These are phyloP conservation scores for Ophiocordyceps australis DNA, from an alignment of 2,329 filamentous ascomycete genomes.

Conservation along the genomic window DNA sequence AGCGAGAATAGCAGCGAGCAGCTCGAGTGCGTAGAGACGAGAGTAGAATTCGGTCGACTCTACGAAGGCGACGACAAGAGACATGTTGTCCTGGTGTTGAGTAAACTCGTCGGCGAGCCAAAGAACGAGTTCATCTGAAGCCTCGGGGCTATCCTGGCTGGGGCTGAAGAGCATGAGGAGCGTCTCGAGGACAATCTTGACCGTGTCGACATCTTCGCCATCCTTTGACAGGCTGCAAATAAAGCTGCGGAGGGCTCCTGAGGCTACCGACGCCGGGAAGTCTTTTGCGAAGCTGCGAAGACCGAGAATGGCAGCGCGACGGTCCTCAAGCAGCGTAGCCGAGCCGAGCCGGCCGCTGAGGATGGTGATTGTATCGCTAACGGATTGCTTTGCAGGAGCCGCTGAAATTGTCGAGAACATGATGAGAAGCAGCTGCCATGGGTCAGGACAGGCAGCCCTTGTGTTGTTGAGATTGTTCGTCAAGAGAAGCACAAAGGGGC, in stretches of 20 bases:
- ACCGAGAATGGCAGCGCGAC: conserved; percentile 80
- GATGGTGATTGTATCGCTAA: conserved; percentile 82
- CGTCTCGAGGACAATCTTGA: conserved; percentile 89
- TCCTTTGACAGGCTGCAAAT: conserved; percentile 77
- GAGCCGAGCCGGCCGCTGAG: conserved; percentile 75
- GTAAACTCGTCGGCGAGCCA: conserved; percentile 98
- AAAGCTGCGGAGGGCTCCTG: conserved; percentile 73
- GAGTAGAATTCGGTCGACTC: conserved; percentile 81
- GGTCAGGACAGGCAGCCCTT: no score
- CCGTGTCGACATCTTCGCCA: conserved; percentile 86
- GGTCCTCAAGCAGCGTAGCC: conserved; percentile 84
- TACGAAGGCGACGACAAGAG: conserved; percentile 72
- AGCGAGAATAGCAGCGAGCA: conserved; percentile 70
- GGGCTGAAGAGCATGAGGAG: conserved; percentile 78
- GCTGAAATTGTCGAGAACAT: conserved; percentile 50
- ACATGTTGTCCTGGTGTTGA: conserved; percentile 92
- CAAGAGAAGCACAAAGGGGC: no score
- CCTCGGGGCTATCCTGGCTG: conserved; percentile 61
- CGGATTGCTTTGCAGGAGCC: conserved; percentile 88
- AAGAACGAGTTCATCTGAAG: conserved; percentile 85
- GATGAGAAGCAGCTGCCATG: no score
- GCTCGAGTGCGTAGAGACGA: conserved; percentile 75
- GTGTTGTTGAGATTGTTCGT: no score
- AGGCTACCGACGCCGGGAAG: conserved; percentile 89
- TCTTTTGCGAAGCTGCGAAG: conserved; percentile 92